These are phyloP conservation scores for Verticillium dahliae DNA, from an alignment of 2,329 filamentous ascomycete species.

Conservation along the genomic window DNA sequence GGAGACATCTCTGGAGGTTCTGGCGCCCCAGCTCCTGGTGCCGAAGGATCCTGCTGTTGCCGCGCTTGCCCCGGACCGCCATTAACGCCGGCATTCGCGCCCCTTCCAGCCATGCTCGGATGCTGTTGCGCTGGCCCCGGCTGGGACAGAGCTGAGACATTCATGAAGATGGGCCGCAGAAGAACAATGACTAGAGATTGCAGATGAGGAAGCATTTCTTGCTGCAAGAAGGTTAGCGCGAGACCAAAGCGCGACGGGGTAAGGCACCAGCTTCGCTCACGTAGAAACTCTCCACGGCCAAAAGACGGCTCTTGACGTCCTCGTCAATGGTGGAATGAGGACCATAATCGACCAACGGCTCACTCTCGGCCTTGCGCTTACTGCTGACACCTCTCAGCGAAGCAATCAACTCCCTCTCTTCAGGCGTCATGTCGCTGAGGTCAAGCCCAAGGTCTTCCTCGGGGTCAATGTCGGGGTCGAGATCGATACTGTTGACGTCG, in stretches of 20 bases:
- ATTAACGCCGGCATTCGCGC: constrained; percentile 31
- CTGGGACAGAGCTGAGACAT: constrained; percentile 76
- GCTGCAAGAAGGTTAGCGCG: constrained; percentile 39
- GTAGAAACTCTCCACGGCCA: constrained; percentile 77
- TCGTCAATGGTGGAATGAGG: constrained; percentile 42
- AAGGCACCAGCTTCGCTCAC: constrained; percentile 45
- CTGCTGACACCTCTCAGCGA: constrained; percentile 16
- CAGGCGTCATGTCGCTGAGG: constrained; percentile 33
- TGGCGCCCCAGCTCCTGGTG: constrained; percentile 14
- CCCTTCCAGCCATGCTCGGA: constrained; percentile 31
- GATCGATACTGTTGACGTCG: constrained; percentile 19
- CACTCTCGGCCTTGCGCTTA: constrained; percentile 20
- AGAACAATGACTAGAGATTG: constrained; percentile 92
- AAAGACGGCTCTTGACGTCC: constrained; percentile 57
- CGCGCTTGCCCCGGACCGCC: constrained; percentile 27
- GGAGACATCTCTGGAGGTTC: constrained; percentile 44
- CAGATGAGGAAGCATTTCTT: constrained; percentile 71
- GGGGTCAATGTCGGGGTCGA: constrained; percentile 35
- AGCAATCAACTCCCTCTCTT: constrained; percentile 35
- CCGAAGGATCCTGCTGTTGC: constrained; percentile 16
- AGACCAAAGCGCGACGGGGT: background rate
- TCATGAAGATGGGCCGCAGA: constrained; percentile 78
- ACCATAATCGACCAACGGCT: constrained; percentile 32
- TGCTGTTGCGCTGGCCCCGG: constrained; percentile 38
- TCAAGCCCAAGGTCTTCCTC: constrained; percentile 27